Evolutionary conservation across 2,329 filamentous ascomycete species (phyloP).

Genomic region (Fusarium albidum): DNA sequence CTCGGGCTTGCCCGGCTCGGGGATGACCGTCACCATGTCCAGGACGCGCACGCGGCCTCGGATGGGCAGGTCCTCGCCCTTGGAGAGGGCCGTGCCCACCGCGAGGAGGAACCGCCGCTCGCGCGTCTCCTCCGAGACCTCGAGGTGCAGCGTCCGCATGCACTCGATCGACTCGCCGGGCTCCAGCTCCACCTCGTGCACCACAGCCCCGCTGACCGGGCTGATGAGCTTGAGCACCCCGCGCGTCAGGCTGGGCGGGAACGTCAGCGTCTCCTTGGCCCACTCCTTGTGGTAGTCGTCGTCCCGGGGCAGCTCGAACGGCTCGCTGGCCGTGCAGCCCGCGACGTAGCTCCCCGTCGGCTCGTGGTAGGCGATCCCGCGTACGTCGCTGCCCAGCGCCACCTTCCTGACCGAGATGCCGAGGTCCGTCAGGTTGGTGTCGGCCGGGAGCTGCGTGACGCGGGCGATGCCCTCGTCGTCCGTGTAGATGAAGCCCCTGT

Average conservation of each 20-base stretch:
- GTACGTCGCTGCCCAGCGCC: conserved; percentile 73
- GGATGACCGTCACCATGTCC: conserved; percentile 90
- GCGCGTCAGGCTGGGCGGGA: conserved; percentile 74
- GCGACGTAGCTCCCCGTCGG: conserved; percentile 79
- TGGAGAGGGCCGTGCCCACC: conserved; percentile 85
- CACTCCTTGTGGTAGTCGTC: conserved; percentile 86
- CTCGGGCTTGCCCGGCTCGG: conserved; percentile 84
- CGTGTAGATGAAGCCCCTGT: conserved; percentile 84
- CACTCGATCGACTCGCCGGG: conserved; percentile 80
- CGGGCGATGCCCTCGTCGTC: conserved; percentile 76
- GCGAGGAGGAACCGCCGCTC: conserved; percentile 83
- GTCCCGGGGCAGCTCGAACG: conserved; percentile 86
- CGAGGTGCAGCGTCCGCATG: conserved; percentile 83
- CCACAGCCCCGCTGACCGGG: conserved; percentile 77
- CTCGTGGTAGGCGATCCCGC: conserved; percentile 79
- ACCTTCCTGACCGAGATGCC: conserved; percentile 80
- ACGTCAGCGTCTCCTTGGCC: conserved; percentile 71
- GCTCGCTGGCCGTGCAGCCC: conserved; percentile 71
- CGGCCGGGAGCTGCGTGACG: conserved; percentile 74
- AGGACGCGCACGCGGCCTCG: conserved; percentile 89
- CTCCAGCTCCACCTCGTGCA: conserved; percentile 79
- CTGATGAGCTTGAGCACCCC: conserved; percentile 82
- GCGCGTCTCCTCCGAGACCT: conserved; percentile 90
- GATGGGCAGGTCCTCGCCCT: conserved; percentile 89
- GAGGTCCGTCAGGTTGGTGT: conserved; percentile 75